These are phyloP conservation scores for Theileria equi DNA, from an alignment of 169 alveolate species.

Conservation along the genomic window DNA sequence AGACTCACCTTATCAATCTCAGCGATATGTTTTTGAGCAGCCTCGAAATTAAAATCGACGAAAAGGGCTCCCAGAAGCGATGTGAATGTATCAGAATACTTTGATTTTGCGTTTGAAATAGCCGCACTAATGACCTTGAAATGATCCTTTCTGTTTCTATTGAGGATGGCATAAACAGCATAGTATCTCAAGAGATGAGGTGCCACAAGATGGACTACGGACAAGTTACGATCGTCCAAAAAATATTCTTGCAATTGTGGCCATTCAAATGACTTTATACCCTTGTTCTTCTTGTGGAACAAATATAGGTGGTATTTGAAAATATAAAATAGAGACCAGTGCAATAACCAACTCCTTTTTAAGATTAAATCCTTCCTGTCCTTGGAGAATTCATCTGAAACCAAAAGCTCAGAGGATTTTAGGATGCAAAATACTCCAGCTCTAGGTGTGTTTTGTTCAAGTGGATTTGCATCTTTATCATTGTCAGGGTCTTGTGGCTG, in stretches of 20 bases:
- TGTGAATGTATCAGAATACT: constrained; percentile 84
- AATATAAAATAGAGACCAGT: constrained; percentile 73
- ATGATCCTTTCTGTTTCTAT: constrained; percentile 78
- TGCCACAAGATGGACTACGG: constrained; percentile 67
- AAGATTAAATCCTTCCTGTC: constrained; percentile 69
- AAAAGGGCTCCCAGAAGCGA: constrained; percentile 82
- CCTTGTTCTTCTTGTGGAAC: constrained; percentile 65
- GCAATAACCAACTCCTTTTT: constrained; percentile 76
- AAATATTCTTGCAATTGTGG: constrained; percentile 77
- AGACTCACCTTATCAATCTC: constrained; percentile 63
- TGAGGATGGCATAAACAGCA: constrained; percentile 76
- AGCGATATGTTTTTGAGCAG: constrained; percentile 81
- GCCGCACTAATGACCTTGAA: constrained; percentile 70
- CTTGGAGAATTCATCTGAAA: constrained; percentile 61
- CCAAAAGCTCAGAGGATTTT: constrained; percentile 62
- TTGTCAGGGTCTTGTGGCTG: constrained; percentile 41
- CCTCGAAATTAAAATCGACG: constrained; percentile 84
- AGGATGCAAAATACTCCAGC: constrained; percentile 67
- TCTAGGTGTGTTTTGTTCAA: constrained; percentile 66
- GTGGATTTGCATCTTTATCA: constrained; percentile 47
- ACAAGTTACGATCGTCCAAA: constrained; percentile 74
- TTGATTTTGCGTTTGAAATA: constrained; percentile 71
- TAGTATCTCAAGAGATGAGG: constrained; percentile 78
- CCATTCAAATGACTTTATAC: constrained; percentile 67
- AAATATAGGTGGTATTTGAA: constrained; percentile 72